These are phyloP conservation scores for Venturiaceae sp. DNA, from an alignment of 2,329 filamentous ascomycete species.

Conservation along the genomic window DNA sequence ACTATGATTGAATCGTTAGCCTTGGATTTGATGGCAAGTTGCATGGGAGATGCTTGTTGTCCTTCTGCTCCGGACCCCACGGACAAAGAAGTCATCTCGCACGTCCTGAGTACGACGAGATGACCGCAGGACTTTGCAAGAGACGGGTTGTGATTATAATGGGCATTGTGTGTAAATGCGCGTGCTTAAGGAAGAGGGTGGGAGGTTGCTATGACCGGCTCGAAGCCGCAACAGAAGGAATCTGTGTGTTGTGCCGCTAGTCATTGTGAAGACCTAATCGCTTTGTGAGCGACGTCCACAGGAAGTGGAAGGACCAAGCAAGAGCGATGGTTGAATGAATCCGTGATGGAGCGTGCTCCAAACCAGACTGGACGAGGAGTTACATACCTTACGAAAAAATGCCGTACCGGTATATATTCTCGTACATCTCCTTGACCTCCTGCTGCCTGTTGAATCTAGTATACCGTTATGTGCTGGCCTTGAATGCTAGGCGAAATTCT, in stretches of 20 bases:
- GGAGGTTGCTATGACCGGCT: not conserved
- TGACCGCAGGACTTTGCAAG: not conserved
- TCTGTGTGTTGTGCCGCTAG: too few relatives aligned
- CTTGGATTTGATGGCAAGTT: not conserved
- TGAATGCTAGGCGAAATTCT: not conserved
- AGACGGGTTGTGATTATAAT: not conserved
- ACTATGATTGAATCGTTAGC: not conserved
- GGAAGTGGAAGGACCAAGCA: too few relatives aligned
- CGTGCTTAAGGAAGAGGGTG: not conserved
- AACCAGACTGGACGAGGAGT: not conserved
- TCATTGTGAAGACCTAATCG: too few relatives aligned
- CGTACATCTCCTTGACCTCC: not conserved
- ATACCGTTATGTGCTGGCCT: not conserved
- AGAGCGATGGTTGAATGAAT: not conserved
- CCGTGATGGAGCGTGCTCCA: not conserved
- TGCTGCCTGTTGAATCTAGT: not conserved
- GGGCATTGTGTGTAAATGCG: not conserved
- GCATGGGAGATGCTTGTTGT: not conserved
- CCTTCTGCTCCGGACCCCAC: not conserved
- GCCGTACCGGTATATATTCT: not conserved
- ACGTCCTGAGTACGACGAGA: not conserved
- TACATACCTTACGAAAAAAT: not conserved
- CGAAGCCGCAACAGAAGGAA: not conserved
- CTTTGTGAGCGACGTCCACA: too few relatives aligned
- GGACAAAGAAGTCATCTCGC: not conserved